Evolutionary conservation across 139 green algal species (phyloP), one percentile per base, ranked within the genome.

Genomic region (Pseudopediastrum boryanum): DNA sequence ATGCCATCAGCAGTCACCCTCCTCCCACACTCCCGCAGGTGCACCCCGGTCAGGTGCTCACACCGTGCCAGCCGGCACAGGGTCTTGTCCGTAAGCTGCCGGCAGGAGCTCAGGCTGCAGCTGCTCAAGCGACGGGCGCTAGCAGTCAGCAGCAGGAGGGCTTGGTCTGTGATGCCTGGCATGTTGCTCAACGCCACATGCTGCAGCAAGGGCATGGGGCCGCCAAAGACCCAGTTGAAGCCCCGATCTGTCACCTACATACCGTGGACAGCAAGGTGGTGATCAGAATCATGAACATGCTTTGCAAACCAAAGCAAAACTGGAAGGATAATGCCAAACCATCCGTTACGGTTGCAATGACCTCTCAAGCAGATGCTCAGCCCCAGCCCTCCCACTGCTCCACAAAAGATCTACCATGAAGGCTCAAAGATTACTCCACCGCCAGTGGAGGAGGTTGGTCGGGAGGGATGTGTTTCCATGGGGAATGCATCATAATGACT

Each of bases 61-160:
- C 62, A 66, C 25, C 52, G 74, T 6, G 61, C 74, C 23, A 81
- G 43, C 8, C 61, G 74, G 25, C 65, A 66, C 35, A 81, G 46
- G 21, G 74, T 81, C 35, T 81, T 81, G 62, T 81, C 74, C 2
- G 62, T 67, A 3, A 81, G 74, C 61, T 51, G 59, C 35, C 43
- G 46, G 74, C 74, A 81, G 62, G 62, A 48, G 21, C 46, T 63
- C 46, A 81, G 58, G 44, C 35, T 67, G 2, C 64, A 52, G 46
- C 4, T 73, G 19, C 9, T 33, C 9, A 81, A 39, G 31, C 74
- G 61, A 12, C 74, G 56, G 61, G 44, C 64, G 19, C 27, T 52
- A 1, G 74, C 74, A 0, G 74, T 74, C 6, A 72, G 59, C 43
- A 72, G 59, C 59, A 56, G 74, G 62, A 81, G 48, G 35, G 29